These are phyloP conservation scores for Aphanomyces invadans DNA, from an alignment of 352 stramenopile species.

Conservation along the genomic window DNA sequence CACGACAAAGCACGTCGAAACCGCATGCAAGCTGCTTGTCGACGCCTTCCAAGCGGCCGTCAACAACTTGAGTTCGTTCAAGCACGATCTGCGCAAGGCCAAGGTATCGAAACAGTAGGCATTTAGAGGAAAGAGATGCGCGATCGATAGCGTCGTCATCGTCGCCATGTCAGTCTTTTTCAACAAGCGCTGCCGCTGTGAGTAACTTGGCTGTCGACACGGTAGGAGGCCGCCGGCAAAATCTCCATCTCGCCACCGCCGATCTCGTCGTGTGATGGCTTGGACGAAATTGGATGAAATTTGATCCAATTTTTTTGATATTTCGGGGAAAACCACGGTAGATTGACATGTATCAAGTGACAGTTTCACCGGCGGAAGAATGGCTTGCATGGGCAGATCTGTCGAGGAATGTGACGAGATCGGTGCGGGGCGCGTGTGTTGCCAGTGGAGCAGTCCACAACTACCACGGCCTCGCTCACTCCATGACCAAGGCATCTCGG, in stretches of 20 bases:
- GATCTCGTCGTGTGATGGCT: not conserved
- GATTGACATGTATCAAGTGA: no score
- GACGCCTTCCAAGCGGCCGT: conserved; percentile 43
- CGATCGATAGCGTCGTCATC: no score
- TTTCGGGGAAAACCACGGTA: no score
- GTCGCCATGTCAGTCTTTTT: not conserved
- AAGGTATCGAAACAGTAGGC: no score
- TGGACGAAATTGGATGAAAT: no score
- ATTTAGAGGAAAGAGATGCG: no score
- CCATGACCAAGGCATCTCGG: not conserved
- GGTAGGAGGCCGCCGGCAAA: no score
- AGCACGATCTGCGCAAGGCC: not conserved
- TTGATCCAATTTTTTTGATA: no score
- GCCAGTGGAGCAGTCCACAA: not conserved
- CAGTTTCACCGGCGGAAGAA: not conserved
- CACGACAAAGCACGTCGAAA: conserved; percentile 43
- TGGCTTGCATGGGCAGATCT: not conserved
- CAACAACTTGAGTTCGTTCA: not conserved
- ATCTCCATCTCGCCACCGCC: not conserved
- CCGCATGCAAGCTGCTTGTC: conserved; percentile 48
- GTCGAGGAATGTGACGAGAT: not conserved
- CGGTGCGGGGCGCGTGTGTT: not conserved
- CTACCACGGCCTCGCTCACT: not conserved
- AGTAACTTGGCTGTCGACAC: no score
- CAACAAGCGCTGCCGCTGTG: no score